Conservation (phyloP, 1,284 basidiomycete species). For the Ustilago nuda region DNA sequence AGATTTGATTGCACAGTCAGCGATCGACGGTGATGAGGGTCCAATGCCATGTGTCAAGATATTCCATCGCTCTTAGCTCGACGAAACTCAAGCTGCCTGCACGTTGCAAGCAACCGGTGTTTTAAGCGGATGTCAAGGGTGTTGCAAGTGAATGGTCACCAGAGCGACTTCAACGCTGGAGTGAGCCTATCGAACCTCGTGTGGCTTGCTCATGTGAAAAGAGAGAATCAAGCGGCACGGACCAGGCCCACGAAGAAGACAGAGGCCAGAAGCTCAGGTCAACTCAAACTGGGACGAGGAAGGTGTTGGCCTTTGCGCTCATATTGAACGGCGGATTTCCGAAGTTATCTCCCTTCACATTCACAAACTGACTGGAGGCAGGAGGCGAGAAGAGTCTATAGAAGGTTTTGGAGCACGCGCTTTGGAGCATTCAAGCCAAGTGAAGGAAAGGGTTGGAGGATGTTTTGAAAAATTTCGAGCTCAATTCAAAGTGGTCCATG, state of each 20-base stretch:
- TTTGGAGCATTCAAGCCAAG: no score
- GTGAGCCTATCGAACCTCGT: background rate
- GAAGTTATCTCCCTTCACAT: background rate
- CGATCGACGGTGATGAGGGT: background rate
- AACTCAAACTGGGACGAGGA: conserved; percentile 2
- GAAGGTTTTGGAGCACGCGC: background rate
- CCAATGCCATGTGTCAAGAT: background rate
- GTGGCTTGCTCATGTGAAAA: background rate
- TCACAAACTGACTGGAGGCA: background rate
- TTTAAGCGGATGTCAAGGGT: background rate
- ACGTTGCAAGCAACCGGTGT: background rate
- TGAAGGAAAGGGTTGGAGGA: no score
- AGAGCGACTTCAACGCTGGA: conserved; percentile 2
- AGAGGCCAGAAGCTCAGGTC: background rate
- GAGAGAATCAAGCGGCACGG: background rate
- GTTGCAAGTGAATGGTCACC: background rate
- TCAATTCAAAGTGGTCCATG: background rate
- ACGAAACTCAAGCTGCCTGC: no score
- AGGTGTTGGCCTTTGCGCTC: background rate
- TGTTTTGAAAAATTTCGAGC: background rate
- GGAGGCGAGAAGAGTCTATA: background rate
- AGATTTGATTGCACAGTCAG: background rate
- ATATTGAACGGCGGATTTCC: background rate
- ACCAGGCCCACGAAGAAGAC: background rate
- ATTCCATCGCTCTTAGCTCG: no score